phyloP scores from a whole-genome alignment of 2,329 filamentous ascomycete genomes.

The Cytospora paraplurivora region DNA sequence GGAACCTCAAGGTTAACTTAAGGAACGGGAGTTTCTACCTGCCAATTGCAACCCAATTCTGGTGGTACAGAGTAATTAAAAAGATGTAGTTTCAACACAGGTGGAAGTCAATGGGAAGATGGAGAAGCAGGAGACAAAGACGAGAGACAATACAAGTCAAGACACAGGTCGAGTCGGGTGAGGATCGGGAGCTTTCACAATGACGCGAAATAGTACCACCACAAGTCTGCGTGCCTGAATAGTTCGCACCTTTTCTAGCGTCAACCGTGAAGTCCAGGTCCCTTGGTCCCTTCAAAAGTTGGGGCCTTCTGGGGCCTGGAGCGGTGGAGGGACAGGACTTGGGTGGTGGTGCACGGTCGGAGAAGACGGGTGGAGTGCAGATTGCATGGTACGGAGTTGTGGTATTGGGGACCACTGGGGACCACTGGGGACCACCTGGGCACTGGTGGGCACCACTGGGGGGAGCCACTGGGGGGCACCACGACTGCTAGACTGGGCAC shows the following conservation, averaged over 20 bases:
- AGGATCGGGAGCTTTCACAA: no score
- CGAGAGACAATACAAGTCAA: no score
- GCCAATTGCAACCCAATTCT: neutral
- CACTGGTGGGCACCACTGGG: neutral
- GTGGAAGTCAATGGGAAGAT: no score
- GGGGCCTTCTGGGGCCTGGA: neutral
- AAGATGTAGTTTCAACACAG: no score
- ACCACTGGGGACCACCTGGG: no score
- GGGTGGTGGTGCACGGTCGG: neutral
- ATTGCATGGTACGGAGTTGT: neutral
- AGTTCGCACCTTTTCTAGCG: neutral
- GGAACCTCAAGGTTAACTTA: neutral
- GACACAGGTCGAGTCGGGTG: no score
- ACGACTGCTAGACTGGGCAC: no score
- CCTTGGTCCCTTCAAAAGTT: neutral
- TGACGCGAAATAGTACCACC: no score
- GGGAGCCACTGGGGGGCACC: neutral
- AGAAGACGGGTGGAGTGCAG: constrained; percentile 1
- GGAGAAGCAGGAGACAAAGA: no score
- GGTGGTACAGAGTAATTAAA: no score
- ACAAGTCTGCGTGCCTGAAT: neutral
- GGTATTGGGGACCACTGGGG: no score
- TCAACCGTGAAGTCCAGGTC: neutral
- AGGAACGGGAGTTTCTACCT: neutral
- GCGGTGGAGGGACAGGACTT: neutral